A percentile compares a stretch with the other conserved stretches of the same genome.
Evolutionary conservation across 2,329 filamentous ascomycete genomes (phyloP).

Genomic region (Exserohilum rostratum): DNA sequence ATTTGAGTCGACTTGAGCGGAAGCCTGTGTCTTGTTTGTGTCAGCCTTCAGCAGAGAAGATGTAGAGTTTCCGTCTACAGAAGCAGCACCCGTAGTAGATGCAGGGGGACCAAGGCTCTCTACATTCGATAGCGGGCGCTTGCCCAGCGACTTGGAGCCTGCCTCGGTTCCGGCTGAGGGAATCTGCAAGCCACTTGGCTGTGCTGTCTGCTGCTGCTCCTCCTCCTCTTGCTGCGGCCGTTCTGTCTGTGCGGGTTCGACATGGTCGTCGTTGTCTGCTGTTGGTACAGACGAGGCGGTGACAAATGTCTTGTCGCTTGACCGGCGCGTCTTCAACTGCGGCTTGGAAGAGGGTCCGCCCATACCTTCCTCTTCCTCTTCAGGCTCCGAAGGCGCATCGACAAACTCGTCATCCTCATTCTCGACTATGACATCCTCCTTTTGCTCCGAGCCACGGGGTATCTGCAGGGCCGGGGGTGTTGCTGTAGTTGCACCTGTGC

Average conservation of each 20-base stretch:
- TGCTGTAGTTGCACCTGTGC: slow-evolving; percentile 24
- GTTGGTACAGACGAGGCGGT: slow-evolving; percentile 36
- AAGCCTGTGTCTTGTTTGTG: slow-evolving; percentile 36
- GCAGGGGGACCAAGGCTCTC: slow-evolving; percentile 34
- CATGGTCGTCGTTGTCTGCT: slow-evolving; percentile 13
- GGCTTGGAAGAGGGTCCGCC: slow-evolving; percentile 16
- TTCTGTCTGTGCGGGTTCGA: slow-evolving; percentile 9
- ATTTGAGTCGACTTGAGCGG: slow-evolving; percentile 25
- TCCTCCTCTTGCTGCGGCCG: slow-evolving; percentile 3
- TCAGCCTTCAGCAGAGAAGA: slow-evolving; percentile 47
- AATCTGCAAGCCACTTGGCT: slow-evolving; percentile 42
- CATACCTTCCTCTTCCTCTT: slow-evolving; percentile 34
- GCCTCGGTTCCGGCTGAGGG: slow-evolving; percentile 23
- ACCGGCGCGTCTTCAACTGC: slow-evolving; percentile 22
- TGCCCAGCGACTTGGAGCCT: slow-evolving; percentile 27
- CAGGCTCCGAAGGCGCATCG: slow-evolving; percentile 43
- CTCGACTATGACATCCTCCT: slow-evolving; percentile 23
- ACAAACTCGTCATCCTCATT: slow-evolving; percentile 20
- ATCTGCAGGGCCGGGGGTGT: slow-evolving; percentile 38
- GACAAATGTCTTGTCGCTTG: slow-evolving; percentile 42
- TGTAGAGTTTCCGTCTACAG: slow-evolving; percentile 46
- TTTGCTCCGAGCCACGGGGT: slow-evolving; percentile 35
- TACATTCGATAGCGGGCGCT: slow-evolving; percentile 37
- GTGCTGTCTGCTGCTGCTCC: slow-evolving; percentile 27
- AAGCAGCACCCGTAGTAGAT: slow-evolving; percentile 35